Percentiles rank a stretch among this genome's conserved stretches.
Evolutionary conservation across 352 stramenopile genomes (phyloP).

Genomic region (Pythium vanterpoolii): DNA sequence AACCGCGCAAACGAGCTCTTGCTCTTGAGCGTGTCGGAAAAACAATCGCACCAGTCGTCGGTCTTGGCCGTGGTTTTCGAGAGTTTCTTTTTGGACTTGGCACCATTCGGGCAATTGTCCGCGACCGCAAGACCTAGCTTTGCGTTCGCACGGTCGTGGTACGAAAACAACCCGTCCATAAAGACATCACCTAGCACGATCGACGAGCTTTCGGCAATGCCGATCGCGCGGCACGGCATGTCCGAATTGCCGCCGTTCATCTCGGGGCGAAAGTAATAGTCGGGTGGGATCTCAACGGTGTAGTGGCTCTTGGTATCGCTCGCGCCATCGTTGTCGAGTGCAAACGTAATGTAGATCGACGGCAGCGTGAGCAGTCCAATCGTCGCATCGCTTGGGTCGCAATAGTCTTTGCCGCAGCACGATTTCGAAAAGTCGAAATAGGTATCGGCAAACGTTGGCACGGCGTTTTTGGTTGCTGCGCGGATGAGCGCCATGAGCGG

Average conservation of each 20-base stretch:
- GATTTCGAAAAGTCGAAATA: constrained; percentile 72
- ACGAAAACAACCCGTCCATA: constrained; percentile 78
- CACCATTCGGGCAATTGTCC: constrained; percentile 73
- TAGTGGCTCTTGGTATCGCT: constrained; percentile 54
- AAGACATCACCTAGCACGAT: constrained; percentile 82
- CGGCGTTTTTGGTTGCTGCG: constrained; percentile 44
- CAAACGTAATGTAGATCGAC: constrained; percentile 77
- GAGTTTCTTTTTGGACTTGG: constrained; percentile 75
- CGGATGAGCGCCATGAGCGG: constrained; percentile 68
- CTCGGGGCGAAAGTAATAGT: constrained; percentile 83
- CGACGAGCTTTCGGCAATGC: constrained; percentile 67
- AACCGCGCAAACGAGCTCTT: constrained; percentile 54
- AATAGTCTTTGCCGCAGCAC: constrained; percentile 70
- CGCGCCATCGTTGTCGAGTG: constrained; percentile 46
- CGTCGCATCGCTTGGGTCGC: constrained; percentile 49
- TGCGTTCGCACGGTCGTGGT: constrained; percentile 60
- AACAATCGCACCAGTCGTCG: constrained; percentile 66
- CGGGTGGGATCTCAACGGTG: constrained; percentile 73
- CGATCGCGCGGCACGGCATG: constrained; percentile 61
- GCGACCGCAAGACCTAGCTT: constrained; percentile 66
- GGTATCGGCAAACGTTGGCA: constrained; percentile 58
- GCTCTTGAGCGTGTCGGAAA: constrained; percentile 54
- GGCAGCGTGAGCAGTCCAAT: constrained; percentile 58
- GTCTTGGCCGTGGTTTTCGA: constrained; percentile 34
- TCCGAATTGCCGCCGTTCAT: constrained; percentile 61